Evolutionary conservation across 73 alveolate species (phyloP).

Genomic region (Halteria grandinella): DNA sequence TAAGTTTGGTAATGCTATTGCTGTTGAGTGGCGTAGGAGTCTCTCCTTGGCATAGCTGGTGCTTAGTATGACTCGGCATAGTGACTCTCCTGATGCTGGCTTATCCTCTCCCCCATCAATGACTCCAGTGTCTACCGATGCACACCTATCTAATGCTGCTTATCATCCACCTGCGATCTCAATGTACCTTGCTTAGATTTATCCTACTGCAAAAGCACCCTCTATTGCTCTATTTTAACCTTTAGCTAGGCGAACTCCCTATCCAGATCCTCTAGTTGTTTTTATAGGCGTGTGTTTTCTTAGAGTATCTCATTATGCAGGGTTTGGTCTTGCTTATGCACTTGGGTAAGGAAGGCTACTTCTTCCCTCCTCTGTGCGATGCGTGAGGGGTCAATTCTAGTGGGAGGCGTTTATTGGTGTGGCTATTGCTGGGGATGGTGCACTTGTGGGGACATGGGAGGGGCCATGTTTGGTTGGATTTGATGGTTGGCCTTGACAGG

Average conservation of each 20-base stretch:
- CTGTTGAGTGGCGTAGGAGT: too few relatives aligned
- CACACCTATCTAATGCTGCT: background rate
- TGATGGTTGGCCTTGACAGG: background rate
- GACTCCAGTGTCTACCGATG: background rate
- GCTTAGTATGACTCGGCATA: background rate
- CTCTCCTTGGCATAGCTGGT: too few relatives aligned
- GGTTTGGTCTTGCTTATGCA: conserved; percentile 21
- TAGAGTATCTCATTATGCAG: conserved; percentile 10
- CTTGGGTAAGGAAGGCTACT: background rate
- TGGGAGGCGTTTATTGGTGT: conserved; percentile 28
- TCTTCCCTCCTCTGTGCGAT: conserved; percentile 19
- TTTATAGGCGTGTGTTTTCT: conserved; percentile 12
- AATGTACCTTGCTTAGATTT: background rate
- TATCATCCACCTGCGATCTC: background rate
- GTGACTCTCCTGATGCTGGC: background rate
- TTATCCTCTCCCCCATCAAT: conserved; percentile 5
- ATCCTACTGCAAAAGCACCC: conserved; percentile 5
- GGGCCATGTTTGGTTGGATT: background rate
- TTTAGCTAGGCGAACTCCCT: background rate
- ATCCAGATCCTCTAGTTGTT: conserved; percentile 36
- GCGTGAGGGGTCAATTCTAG: background rate
- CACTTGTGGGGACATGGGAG: background rate
- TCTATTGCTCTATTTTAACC: conserved; percentile 15
- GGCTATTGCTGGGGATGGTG: background rate
- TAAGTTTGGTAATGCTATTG: too few relatives aligned